A percentile compares a stretch with the other conserved stretches of the same genome.
Evolutionary conservation across 306 rosid species (phyloP).

Genomic region (Herpetospermum pedunculosum): DNA sequence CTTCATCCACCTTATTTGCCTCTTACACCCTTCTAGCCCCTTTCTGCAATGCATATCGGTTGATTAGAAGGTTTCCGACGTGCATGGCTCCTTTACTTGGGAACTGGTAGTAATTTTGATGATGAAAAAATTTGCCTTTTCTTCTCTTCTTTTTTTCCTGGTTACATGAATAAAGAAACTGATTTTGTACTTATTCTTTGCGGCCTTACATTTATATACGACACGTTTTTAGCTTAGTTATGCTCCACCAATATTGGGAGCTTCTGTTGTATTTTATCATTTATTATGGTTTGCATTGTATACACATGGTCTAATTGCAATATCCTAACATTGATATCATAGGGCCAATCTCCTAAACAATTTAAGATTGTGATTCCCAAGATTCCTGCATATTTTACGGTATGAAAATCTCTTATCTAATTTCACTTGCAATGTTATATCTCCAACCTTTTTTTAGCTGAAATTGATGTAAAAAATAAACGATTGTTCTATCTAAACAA

Average conservation of each 20-base stretch:
- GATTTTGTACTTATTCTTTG: background rate
- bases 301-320: background rate
- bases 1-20: background rate
- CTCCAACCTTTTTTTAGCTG: background rate
- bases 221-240: background rate
- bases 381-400: constrained; percentile 76
- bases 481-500: background rate
- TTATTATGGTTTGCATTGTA: background rate
- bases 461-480: background rate
- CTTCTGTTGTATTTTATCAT: background rate
- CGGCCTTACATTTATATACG: background rate
- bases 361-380: constrained; percentile 56
- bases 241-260: background rate
- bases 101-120: background rate
- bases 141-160: background rate
- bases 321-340: constrained; percentile 12
- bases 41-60: background rate
- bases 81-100: background rate
- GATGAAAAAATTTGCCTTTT: background rate
- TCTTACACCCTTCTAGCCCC: background rate
- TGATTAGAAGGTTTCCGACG: background rate
- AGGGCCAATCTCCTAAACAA: constrained; percentile 55
- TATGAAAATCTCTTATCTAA: constrained; percentile 12
- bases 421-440: constrained; percentile 4
- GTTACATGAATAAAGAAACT: background rate